Base-by-base conservation (phyloP, 192 early-diverging fungal species). In the Spinellus fusiger region DNA sequence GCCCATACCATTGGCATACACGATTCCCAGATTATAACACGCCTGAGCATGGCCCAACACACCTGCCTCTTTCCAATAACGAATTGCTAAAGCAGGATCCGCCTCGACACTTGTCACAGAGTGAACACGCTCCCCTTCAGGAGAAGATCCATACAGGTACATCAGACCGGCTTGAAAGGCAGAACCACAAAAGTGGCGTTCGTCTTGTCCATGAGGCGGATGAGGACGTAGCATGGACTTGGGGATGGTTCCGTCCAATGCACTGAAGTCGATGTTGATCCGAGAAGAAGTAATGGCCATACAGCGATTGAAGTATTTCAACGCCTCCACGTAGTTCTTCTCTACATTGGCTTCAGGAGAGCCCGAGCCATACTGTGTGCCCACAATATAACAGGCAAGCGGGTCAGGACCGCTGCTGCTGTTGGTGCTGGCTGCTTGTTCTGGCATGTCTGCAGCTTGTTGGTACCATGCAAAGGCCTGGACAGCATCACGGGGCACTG, bases 381-480 rank as follows among this genome's bases (percentile, higher is more conserved):
- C 71, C 7, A 73, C 66, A n/a, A 68, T 52, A 57, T 73, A 73
- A 34, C 71, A 73, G 0, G 62, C 71, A 55, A 63, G 54, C 13
- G 71, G 28, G 18, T 73, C 71, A 13, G 71, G 66, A 23, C 71
- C 71, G 35, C 44, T 47, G 23, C 33, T 52, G 3, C 38, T 31
- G 13, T 46, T 59, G n/a, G 34, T 50, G 22, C 60, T 56, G 12
- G 38, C 18, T 1, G 31, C 51, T 15, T 54, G 55, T 15, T 56
- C 54, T 2, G 47, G 31, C 27, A 56, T 44, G 44, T 73, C 71
- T 4, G 71, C 61, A 10, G 71, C 71, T 3, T 52, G 37, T 27
- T 73, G 68, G 37, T 73, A 66, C 71, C 71, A 73, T 38, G 59
- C 65, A 56, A 73, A 73, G 38, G 71, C 61, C 15, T 64, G 60